Percentiles rank a stretch among this genome's conserved stretches.
These are phyloP conservation scores for Borovskyia barvae DNA, from an alignment of 208 protist genomes.

Conservation along the genomic window DNA sequence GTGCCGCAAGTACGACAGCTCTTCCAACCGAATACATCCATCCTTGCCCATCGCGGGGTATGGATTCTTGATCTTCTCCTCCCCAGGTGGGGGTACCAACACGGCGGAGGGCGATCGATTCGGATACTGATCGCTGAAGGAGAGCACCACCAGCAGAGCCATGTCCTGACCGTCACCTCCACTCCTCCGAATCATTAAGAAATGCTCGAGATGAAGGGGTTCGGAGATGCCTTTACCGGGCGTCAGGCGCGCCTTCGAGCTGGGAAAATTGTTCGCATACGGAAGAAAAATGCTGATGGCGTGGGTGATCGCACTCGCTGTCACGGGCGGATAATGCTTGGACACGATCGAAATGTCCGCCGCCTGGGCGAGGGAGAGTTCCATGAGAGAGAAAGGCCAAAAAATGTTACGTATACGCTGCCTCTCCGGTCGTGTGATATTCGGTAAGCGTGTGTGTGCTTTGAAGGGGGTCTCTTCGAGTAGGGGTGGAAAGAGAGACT, in stretches of 20 bases:
- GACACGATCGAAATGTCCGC: slow-evolving; percentile 24
- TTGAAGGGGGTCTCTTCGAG: too few relatives aligned
- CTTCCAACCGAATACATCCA: slow-evolving; percentile 48
- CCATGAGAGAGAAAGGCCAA: slow-evolving; percentile 10
- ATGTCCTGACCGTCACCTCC: background rate
- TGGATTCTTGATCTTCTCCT: slow-evolving; percentile 36
- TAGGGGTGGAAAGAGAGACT: too few relatives aligned
- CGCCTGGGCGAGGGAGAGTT: slow-evolving; percentile 24
- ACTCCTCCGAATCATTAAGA: slow-evolving; percentile 18
- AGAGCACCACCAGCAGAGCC: slow-evolving; percentile 26
- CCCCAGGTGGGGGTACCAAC: slow-evolving; percentile 22
- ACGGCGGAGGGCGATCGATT: slow-evolving; percentile 24
- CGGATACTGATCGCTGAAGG: slow-evolving; percentile 33
- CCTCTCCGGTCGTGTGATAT: background rate
- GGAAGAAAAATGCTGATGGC: slow-evolving; percentile 52
- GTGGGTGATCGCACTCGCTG: slow-evolving; percentile 37
- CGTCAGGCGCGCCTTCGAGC: slow-evolving; percentile 22
- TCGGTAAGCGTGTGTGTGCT: too few relatives aligned
- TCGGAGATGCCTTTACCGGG: slow-evolving; percentile 16
- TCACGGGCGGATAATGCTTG: slow-evolving; percentile 20
- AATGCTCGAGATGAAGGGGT: slow-evolving; percentile 26
- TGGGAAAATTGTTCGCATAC: slow-evolving; percentile 51
- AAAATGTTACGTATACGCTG: background rate
- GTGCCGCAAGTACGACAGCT: slow-evolving; percentile 49
- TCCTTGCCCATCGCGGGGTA: slow-evolving; percentile 48